phyloP scores from a whole-genome alignment of 2,329 filamentous ascomycete genomes.

The Ophiostoma angusticollis region DNA sequence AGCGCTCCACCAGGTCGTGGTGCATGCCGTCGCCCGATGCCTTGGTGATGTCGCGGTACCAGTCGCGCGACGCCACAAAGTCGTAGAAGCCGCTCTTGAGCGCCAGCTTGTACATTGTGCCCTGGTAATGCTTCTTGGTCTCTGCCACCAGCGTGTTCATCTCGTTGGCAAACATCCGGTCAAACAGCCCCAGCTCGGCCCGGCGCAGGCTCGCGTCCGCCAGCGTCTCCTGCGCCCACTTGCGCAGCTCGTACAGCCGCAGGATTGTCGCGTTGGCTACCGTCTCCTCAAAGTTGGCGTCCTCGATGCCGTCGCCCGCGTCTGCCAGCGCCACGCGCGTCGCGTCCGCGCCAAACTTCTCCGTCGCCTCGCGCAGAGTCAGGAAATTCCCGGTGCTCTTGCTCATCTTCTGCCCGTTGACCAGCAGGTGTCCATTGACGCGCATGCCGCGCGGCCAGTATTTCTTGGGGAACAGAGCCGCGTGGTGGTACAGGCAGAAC shows the following conservation, averaged over 20 bases:
- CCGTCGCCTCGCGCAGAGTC: constrained; percentile 70
- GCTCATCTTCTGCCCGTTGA: constrained; percentile 98
- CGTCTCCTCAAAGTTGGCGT: constrained; percentile 94
- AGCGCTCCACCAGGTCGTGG: constrained; percentile 62
- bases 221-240: constrained; percentile 83
- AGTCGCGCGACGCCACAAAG: constrained; percentile 72
- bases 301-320: constrained; percentile 83
- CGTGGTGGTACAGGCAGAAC: constrained; percentile 88
- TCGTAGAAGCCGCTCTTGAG: constrained; percentile 82
- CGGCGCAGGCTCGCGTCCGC: constrained; percentile 59
- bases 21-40: constrained; percentile 78
- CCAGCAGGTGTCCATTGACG: constrained; percentile 81
- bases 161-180: constrained; percentile 86
- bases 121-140: constrained; percentile 63
- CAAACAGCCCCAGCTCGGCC: constrained; percentile 65
- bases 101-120: constrained; percentile 75
- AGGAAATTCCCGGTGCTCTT: constrained; percentile 98
- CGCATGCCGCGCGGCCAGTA: constrained; percentile 83
- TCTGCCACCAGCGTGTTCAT: constrained; percentile 74
- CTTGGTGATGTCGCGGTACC: constrained; percentile 72
- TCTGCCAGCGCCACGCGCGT: constrained; percentile 81
- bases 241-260: constrained; percentile 62
- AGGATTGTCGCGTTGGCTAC: constrained; percentile 88
- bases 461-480: constrained; percentile 74
- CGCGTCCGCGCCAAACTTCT: constrained; percentile 92